Conservation (phyloP, 495 filamentous ascomycete species). For the Neurospora sp. region DNA sequence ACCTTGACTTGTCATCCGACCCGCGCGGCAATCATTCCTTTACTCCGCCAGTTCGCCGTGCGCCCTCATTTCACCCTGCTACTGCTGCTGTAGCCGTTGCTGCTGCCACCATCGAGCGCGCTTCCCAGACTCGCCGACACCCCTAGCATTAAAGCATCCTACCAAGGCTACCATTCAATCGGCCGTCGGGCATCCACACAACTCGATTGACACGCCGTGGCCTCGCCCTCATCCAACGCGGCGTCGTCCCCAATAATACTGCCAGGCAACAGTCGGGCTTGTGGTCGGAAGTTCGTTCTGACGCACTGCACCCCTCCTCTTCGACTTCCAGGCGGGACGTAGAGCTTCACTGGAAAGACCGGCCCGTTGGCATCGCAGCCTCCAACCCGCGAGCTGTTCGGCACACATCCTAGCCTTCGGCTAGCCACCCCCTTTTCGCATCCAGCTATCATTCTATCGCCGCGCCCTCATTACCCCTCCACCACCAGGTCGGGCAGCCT, state of each 20-base stretch:
- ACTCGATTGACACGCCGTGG: background rate
- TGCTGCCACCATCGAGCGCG: background rate
- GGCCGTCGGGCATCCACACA: background rate
- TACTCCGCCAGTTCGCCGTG: background rate
- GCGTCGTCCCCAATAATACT: background rate
- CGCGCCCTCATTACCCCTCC: constrained; percentile 9
- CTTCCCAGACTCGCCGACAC: background rate
- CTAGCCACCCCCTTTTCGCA: background rate
- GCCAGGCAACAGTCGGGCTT: background rate
- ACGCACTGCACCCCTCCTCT: background rate
- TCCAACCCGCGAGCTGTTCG: background rate
- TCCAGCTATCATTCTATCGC: background rate
- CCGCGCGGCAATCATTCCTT: background rate
- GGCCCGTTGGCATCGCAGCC: background rate
- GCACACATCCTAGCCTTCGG: background rate
- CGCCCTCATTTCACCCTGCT: background rate
- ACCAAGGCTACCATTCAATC: background rate
- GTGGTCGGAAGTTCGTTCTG: background rate
- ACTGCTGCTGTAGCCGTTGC: background rate
- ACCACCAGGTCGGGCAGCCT: constrained; percentile 23
- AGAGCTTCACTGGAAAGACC: background rate
- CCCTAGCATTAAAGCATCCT: background rate
- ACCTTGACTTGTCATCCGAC: background rate
- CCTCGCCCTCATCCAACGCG: background rate
- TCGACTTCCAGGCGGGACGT: background rate